Base-by-base conservation (phyloP, 805 yeast species). In the Candida mattraensis region DNA sequence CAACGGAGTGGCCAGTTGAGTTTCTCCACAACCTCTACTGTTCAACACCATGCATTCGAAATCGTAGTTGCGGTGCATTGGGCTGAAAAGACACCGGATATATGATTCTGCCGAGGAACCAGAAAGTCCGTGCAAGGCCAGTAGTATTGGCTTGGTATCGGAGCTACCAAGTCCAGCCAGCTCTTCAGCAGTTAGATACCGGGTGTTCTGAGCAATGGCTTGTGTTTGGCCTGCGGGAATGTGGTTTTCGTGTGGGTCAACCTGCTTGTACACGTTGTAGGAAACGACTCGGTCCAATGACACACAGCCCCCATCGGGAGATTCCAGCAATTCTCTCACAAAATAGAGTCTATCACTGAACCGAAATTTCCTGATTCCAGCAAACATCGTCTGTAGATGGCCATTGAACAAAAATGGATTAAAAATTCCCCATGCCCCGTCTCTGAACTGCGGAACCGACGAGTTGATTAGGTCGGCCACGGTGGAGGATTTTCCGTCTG, bases 31-130 rank as follows among this genome's bases (percentile, higher is more conserved):
- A 5, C 95, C 95, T 32, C 95, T 66, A 4, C 80, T 65, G 53
- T 84, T 85, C 42, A 83, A 63, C 13, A 86, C 93, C 27, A 76
- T 77, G 6, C 76, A 69, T 44, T 82, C 89, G 67, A 83, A 82
- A 1, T 65, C 62, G 12, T 45, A 38, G 22, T 53, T 52, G 11
- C 58, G 51, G 4, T 49, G 42, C 3, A 70, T 57, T 15, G 60
- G 54, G 28, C 66, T 61, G 12, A 77, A 71, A 23, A 80, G 54
- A 37, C 84, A 71, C 16, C 93, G 69, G 26, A 86, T 77, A 52
- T 86, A 78, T 5, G 83, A 69, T 54, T 86, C 95, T 44, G 81
- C 84, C n/a, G 89, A 80, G 0, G 95, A 93, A 5, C 95, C 95
- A 2, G 85, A 80, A 24, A 86, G 70, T 0, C 95, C 95, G 54